A percentile compares a stretch with the other conserved stretches of the same genome.
phyloP scores from a whole-genome alignment of 2,329 filamentous ascomycete species.

The Ophiostoma australiae region DNA sequence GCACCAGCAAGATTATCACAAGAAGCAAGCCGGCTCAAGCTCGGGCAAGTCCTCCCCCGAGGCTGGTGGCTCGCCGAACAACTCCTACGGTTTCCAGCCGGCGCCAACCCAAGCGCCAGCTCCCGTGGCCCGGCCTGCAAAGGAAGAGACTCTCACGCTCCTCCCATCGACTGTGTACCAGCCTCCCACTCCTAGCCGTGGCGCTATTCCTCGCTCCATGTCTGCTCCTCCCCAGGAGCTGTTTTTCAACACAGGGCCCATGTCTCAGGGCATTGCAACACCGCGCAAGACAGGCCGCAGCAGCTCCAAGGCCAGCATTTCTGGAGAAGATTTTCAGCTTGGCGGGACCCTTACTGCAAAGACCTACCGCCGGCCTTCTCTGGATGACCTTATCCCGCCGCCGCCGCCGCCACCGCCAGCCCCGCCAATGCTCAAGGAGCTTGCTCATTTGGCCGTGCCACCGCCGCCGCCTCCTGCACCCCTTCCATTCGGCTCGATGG shows the following conservation, averaged over 20 bases:
- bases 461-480: constrained; percentile 60
- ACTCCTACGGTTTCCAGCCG: constrained; percentile 24
- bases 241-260: constrained; percentile 24
- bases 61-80: constrained; percentile 26
- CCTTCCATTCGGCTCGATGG: constrained; percentile 41
- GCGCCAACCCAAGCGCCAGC: constrained; percentile 27
- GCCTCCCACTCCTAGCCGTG: constrained; percentile 43
- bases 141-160: constrained; percentile 39
- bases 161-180: constrained; percentile 58
- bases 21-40: background rate
- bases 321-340: constrained; percentile 28
- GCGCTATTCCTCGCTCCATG: constrained; percentile 53
- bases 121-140: constrained; percentile 19
- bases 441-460: constrained; percentile 57
- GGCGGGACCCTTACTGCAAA: background rate
- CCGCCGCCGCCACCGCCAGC: constrained; percentile 53
- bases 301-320: constrained; percentile 19
- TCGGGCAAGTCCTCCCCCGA: constrained; percentile 39
- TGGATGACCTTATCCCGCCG: constrained; percentile 47
- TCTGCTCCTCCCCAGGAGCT: constrained; percentile 54
- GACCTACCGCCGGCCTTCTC: constrained; percentile 42
- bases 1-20: background rate
- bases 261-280: constrained; percentile 11
- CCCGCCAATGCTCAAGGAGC: constrained; percentile 55
- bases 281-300: constrained; percentile 17